Base-by-base conservation (phyloP, 352 stramenopile species). In the Pythium monospermum region DNA sequence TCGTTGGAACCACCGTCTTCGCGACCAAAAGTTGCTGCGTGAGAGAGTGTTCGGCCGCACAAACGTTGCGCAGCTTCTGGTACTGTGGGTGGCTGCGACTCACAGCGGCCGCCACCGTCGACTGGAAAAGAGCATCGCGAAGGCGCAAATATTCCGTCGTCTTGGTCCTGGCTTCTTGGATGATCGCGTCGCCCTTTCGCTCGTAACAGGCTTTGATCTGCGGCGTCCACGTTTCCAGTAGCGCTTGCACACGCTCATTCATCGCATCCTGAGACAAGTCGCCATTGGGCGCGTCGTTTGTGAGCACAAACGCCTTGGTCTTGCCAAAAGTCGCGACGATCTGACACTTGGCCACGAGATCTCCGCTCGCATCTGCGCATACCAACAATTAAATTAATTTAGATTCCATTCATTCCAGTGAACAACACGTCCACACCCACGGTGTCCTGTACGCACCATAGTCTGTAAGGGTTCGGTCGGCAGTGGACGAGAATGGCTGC, bases 201-300 rank as follows among this genome's bases (percentile, higher is more conserved):
- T 64, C 42, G 36, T 85, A 82, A 32, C 77, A 85, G 1, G 54
- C 45, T 44, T 59, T 61, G 40, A 90, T 73, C 18, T 62, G 64
- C 1, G 76, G 76, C 0, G 78, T 57, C 40, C 73, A 69, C 7
- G 55, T 53, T 39, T 83, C 59, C 37, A 83, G 64, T 0, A 85
- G 32, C 26, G 60, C 53, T 12, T 45, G 56, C 16, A 90, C 65
- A 15, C 53, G 63, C 16, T 57, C 59, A 36, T 87, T 69, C 63
- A 85, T 73, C 5, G 72, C 62, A 39, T 76, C 62, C 65, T 87
- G 71, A 2, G 57, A 60, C 3, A 58, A 19, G 2, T 26, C 22
- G 12, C 21, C 56, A 21, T 35, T 37, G 28, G 44, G 32, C 0
- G 54, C 37, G 6, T 70, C 36, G 31, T 46, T 45, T 2, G 63